Percentiles rank a stretch among this genome's conserved stretches.
Conservation (phyloP, 192 early-diverging fungal species). For the Backusella australiensis region DNA sequence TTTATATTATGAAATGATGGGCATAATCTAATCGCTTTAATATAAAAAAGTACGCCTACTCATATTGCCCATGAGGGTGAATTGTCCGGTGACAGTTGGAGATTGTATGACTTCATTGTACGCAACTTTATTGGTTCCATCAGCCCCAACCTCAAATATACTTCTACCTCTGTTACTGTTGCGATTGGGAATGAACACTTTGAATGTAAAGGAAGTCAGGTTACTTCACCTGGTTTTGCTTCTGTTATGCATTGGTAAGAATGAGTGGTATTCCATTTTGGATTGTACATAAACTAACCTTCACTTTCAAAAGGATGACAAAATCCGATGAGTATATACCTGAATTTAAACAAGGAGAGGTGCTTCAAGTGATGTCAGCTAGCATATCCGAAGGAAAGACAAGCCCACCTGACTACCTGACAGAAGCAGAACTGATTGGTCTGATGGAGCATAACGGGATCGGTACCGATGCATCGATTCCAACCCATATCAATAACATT, state of each 20-base stretch:
- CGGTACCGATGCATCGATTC: constrained; percentile 54
- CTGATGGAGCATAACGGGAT: constrained; percentile 50
- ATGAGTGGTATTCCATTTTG: background rate
- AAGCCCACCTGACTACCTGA: constrained; percentile 52
- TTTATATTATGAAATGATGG: background rate
- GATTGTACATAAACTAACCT: background rate
- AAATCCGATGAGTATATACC: constrained; percentile 39
- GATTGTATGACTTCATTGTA: constrained; percentile 48
- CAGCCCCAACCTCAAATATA: constrained; percentile 43
- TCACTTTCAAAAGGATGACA: constrained; percentile 8
- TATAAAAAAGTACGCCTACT: constrained; percentile 40
- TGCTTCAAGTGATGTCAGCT: constrained; percentile 21
- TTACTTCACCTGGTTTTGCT: constrained; percentile 35
- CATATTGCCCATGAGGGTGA: constrained; percentile 43
- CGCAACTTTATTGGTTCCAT: constrained; percentile 43
- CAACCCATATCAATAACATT: constrained; percentile 53
- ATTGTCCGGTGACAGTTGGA: constrained; percentile 40
- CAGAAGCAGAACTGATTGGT: constrained; percentile 46
- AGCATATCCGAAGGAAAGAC: constrained; percentile 45
- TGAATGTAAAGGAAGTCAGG: constrained; percentile 41
- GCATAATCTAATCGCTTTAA: background rate
- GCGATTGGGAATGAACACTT: constrained; percentile 41
- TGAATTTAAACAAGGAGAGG: constrained; percentile 32
- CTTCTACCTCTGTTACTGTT: constrained; percentile 31
- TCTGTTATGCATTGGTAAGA: constrained; percentile 43